These are phyloP conservation scores for Oidium heveae DNA, from an alignment of 2,329 filamentous ascomycete genomes.

Conservation along the genomic window DNA sequence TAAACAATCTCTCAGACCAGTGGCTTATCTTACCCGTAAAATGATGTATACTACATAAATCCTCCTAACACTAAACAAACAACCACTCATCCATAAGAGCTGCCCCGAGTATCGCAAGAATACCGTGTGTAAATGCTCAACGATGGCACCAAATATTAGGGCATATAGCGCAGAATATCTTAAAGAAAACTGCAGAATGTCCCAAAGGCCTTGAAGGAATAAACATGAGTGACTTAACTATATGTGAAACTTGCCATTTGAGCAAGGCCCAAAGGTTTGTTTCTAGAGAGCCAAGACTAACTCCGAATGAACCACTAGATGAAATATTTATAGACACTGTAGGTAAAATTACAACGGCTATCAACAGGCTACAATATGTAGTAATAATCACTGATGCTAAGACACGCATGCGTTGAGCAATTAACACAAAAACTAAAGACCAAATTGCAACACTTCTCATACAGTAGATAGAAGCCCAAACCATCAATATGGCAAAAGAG, in stretches of 20 bases:
- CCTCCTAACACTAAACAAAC: neutral
- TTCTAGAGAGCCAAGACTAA: neutral
- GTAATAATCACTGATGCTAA: neutral
- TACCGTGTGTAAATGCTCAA: neutral
- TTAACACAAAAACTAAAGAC: neutral
- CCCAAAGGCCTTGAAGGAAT: neutral
- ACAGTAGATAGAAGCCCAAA: neutral
- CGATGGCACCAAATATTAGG: neutral
- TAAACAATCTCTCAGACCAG: neutral
- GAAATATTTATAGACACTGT: conserved; percentile 1
- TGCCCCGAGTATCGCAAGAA: neutral
- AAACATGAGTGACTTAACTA: neutral
- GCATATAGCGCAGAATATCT: neutral
- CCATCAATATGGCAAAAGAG: too few relatives aligned
- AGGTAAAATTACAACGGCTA: neutral
- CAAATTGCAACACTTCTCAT: neutral
- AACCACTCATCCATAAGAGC: neutral
- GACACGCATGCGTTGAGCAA: neutral
- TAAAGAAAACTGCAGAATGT: neutral
- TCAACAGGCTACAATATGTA: neutral
- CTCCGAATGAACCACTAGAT: neutral
- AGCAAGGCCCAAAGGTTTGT: neutral
- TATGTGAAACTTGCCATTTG: neutral
- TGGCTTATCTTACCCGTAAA: neutral
- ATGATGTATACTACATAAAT: neutral